A percentile compares a stretch with the other conserved stretches of the same genome.
Conservation (phyloP, 2,329 filamentous ascomycete species). For the Byssochlamys sp. region DNA sequence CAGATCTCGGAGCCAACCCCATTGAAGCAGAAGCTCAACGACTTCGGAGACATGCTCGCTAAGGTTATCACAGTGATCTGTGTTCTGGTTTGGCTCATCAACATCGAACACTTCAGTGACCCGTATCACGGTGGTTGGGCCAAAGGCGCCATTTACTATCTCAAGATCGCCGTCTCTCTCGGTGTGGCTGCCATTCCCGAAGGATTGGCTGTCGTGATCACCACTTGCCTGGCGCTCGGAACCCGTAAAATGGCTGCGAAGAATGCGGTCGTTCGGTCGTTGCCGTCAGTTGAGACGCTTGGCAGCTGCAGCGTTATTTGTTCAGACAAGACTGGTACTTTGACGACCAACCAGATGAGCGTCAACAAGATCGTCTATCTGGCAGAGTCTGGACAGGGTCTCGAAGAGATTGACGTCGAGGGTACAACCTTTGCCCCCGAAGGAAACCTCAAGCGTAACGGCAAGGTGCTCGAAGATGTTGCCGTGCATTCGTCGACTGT, state of each 20-base stretch:
- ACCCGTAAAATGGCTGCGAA: constrained; percentile 98
- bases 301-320: constrained; percentile 99
- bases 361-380: constrained; percentile 87
- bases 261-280: constrained; percentile 89
- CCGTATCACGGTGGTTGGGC: constrained; percentile 85
- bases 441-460: constrained; percentile 61
- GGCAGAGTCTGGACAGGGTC: constrained; percentile 58
- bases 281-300: constrained; percentile 93
- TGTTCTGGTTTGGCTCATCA: constrained; percentile 94
- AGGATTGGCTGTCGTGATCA: constrained; percentile 94
- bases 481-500: constrained; percentile 65
- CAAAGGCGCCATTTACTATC: constrained; percentile 97
- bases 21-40: constrained; percentile 95
- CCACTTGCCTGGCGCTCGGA: constrained; percentile 90
- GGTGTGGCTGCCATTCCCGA: constrained; percentile 97
- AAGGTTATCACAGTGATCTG: constrained; percentile 98
- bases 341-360: constrained; percentile 99
- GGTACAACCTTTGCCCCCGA: constrained; percentile 85
- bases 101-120: constrained; percentile 93
- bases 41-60: constrained; percentile 89
- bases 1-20: constrained; percentile 97
- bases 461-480: constrained; percentile 59
- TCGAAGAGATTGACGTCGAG: constrained; percentile 81
- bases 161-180: constrained; percentile 97
- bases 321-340: constrained; percentile 95